Evolutionary conservation across 1,284 basidiomycete species (phyloP).

Genomic region (Rhodotorula sp.): DNA sequence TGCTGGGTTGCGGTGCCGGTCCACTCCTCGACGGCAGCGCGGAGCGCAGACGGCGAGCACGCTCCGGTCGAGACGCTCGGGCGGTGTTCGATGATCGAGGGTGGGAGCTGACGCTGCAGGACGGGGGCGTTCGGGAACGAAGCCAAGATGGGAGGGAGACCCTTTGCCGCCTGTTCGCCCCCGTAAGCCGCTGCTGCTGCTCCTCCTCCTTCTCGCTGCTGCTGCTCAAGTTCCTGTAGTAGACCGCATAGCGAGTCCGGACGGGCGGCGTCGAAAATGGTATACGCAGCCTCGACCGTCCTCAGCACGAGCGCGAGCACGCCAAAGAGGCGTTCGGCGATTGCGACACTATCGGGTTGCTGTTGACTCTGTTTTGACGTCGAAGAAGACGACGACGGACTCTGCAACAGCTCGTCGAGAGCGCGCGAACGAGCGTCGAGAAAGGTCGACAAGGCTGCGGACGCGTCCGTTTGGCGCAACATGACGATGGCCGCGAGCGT

Average conservation of each 20-base stretch:
- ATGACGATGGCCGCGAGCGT: constrained; percentile 38
- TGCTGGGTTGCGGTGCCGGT: neutral
- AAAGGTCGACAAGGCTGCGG: constrained; percentile 27
- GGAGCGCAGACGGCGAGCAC: neutral
- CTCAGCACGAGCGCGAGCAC: constrained; percentile 35
- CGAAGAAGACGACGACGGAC: neutral
- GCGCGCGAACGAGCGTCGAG: constrained; percentile 35
- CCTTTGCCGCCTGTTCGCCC: constrained; percentile 4
- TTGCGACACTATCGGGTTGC: neutral
- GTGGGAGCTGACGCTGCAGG: constrained; percentile 40
- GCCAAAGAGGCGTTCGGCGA: neutral
- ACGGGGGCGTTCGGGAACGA: constrained; percentile 40
- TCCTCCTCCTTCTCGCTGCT: too few species aligned
- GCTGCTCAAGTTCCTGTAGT: constrained; percentile 26
- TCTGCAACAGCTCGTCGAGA: constrained; percentile 24
- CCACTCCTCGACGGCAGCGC: constrained; percentile 11
- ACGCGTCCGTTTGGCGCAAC: constrained; percentile 30
- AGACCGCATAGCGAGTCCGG: neutral
- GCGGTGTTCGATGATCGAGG: constrained; percentile 33
- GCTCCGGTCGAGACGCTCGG: constrained; percentile 10
- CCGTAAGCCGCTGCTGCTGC: too few species aligned
- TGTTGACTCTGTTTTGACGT: neutral
- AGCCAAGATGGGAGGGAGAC: constrained; percentile 29
- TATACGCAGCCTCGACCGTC: constrained; percentile 34
- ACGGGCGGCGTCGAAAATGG: constrained; percentile 20